Conservation (phyloP, 257 asterid genomes). For the Mentha longifolia region DNA sequence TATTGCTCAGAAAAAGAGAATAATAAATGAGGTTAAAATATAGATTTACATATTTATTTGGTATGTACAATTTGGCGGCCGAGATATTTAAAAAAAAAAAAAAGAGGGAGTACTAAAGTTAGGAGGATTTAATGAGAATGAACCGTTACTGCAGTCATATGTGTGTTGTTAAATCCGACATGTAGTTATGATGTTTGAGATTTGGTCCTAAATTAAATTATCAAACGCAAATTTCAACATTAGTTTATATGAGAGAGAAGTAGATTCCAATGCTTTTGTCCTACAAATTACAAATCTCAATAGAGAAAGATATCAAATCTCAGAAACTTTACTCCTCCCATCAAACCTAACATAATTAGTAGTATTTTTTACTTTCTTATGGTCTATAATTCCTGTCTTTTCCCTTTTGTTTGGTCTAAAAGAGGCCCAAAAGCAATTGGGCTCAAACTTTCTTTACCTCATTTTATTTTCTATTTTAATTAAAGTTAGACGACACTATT, state of each 20-base stretch:
- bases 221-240: background rate
- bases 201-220: conserved; percentile 24
- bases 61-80: too few relatives aligned
- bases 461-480: background rate
- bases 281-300: conserved; percentile 42
- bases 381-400: conserved; percentile 27
- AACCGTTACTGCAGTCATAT: background rate
- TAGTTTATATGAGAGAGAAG: conserved; percentile 22
- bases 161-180: background rate
- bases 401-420: background rate
- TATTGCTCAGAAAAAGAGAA: too few relatives aligned
- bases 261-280: conserved; percentile 47
- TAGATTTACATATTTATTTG: too few relatives aligned
- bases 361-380: background rate
- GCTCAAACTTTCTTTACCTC: background rate
- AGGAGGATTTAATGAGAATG: background rate
- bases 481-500: background rate
- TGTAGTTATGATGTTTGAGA: conserved; percentile 29
- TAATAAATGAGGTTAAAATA: too few relatives aligned
- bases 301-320: conserved; percentile 30
- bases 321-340: conserved; percentile 34
- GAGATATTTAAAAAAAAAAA: too few relatives aligned
- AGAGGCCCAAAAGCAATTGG: conserved; percentile 23
- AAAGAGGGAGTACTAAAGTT: too few relatives aligned
- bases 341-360: conserved; percentile 1